phyloP scores from a whole-genome alignment of 2,329 filamentous ascomycete species.

The Scytalidium lignicola region DNA sequence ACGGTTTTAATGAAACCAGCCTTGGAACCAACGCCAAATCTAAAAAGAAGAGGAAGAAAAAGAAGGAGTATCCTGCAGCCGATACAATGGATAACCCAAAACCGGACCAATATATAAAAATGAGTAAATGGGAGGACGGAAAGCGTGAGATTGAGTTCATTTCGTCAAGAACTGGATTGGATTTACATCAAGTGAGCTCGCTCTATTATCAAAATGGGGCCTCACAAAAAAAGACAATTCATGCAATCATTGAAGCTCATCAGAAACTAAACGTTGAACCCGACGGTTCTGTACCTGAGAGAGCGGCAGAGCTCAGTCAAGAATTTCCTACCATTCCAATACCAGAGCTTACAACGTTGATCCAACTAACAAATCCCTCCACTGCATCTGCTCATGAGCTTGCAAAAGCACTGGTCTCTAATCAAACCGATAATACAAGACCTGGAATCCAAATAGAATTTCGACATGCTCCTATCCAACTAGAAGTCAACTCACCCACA shows the following conservation, averaged over 20 bases:
- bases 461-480: conserved; percentile 19
- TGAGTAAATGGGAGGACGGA: conserved; percentile 55
- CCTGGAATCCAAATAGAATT: conserved; percentile 23
- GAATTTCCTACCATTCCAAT: conserved; percentile 49
- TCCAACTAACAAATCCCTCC: conserved; percentile 52
- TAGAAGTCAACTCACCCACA: neutral
- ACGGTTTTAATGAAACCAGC: conserved; percentile 66
- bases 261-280: conserved; percentile 30
- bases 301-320: conserved; percentile 47
- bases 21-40: conserved; percentile 13
- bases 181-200: conserved; percentile 45
- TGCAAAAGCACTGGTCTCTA: conserved; percentile 44
- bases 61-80: conserved; percentile 19
- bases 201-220: conserved; percentile 56
- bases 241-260: conserved; percentile 36
- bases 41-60: conserved; percentile 31
- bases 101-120: neutral
- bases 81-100: conserved; percentile 18
- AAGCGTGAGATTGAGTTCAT: conserved; percentile 58
- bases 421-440: conserved; percentile 4
- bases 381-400: conserved; percentile 54
- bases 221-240: conserved; percentile 50
- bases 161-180: conserved; percentile 41
- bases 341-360: conserved; percentile 44
- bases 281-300: conserved; percentile 38